phyloP scores from a whole-genome alignment of 441 rosid species.

The Erodium moschatum region DNA sequence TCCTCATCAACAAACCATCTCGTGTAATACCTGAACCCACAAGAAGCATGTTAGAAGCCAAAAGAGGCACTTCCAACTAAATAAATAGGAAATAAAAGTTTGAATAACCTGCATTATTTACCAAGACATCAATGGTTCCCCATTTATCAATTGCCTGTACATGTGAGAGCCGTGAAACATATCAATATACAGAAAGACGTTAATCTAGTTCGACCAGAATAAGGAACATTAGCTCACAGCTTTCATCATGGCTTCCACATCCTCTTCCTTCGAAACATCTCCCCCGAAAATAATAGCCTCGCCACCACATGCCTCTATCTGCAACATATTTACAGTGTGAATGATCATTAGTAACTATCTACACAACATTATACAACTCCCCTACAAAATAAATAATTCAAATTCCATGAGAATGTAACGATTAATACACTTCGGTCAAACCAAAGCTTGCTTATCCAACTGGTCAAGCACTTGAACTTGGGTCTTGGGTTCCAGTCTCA shows the following conservation, averaged over 20 bases:
- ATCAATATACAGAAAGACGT: conserved; percentile 5
- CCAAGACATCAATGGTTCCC: conserved; percentile 84
- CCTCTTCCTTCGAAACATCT: conserved; percentile 80
- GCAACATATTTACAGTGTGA: conserved; percentile 16
- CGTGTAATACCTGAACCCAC: conserved; percentile 67
- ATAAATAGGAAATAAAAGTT: conserved; percentile 4
- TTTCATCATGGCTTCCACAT: conserved; percentile 90
- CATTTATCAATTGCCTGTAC: conserved; percentile 80
- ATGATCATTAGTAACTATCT: too few species aligned
- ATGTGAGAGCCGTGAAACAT: conserved; percentile 17
- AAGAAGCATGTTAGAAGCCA: conserved; percentile 17
- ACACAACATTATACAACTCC: not conserved
- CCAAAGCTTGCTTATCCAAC: too few species aligned
- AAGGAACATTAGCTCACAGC: conserved; percentile 43
- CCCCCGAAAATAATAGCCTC: conserved; percentile 88
- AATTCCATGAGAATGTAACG: not conserved
- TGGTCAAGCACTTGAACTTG: too few species aligned
- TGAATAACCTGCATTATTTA: conserved; percentile 77
- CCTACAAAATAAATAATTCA: not conserved
- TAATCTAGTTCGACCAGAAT: conserved; percentile 12
- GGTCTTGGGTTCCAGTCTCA: too few species aligned
- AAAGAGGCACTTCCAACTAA: conserved; percentile 13
- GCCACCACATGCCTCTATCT: conserved; percentile 87
- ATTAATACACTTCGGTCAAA: not conserved
- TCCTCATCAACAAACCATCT: conserved; percentile 79